phyloP scores from a whole-genome alignment of 257 asterid species.

The Pogostemon cablin region DNA sequence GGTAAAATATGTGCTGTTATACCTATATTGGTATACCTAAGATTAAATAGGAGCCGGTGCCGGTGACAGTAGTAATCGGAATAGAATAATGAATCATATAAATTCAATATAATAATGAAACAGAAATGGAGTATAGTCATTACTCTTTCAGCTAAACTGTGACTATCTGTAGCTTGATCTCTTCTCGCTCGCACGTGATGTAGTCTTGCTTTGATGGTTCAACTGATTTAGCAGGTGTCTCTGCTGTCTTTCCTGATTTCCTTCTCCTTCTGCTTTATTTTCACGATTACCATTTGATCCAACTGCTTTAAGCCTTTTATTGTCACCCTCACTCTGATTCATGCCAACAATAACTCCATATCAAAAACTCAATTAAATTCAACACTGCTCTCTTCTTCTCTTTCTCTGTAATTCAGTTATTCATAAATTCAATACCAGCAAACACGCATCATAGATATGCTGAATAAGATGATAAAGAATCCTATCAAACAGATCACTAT shows the following conservation, averaged over 20 bases:
- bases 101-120: slow-evolving; percentile 14
- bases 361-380: slow-evolving; percentile 4
- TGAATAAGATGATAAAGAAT: background rate
- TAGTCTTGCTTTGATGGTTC: slow-evolving; percentile 64
- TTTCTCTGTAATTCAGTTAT: background rate
- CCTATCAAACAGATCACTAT: slow-evolving; percentile 14
- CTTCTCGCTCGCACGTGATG: slow-evolving; percentile 71
- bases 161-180: slow-evolving; percentile 79
- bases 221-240: slow-evolving; percentile 43
- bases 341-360: slow-evolving; percentile 27
- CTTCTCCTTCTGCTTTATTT: slow-evolving; percentile 43
- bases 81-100: background rate
- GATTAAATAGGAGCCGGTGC: too few relatives aligned
- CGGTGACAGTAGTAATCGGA: too few relatives aligned
- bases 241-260: slow-evolving; percentile 47
- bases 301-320: slow-evolving; percentile 44
- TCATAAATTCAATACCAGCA: background rate
- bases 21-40: too few relatives aligned
- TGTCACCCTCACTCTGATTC: slow-evolving; percentile 48
- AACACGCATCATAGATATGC: background rate
- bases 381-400: background rate
- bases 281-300: slow-evolving; percentile 40
- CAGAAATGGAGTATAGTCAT: slow-evolving; percentile 18
- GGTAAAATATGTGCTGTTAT: too few relatives aligned
- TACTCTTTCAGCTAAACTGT: slow-evolving; percentile 78